These are phyloP conservation scores for Pseudopyrenochaeta lycopersici DNA, from an alignment of 2,329 filamentous ascomycete species.

Conservation along the genomic window DNA sequence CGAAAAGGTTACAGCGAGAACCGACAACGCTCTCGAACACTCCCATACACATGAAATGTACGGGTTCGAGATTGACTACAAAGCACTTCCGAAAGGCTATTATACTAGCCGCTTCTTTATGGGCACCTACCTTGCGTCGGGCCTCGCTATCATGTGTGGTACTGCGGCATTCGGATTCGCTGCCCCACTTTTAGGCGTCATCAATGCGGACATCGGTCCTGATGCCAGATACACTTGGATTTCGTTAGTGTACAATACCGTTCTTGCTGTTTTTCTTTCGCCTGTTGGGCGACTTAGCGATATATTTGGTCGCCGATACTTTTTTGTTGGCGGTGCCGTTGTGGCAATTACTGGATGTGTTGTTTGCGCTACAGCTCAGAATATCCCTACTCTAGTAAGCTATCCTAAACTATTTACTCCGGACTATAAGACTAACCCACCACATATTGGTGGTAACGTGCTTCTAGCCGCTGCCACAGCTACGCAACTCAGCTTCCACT, in stretches of 20 bases:
- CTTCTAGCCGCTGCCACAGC: slow-evolving; percentile 10
- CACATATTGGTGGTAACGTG: slow-evolving; percentile 15
- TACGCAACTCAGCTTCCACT: slow-evolving; percentile 27
- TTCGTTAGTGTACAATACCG: slow-evolving; percentile 11
- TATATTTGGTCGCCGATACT: slow-evolving; percentile 29
- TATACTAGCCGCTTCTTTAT: slow-evolving; percentile 18
- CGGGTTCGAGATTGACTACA: slow-evolving; percentile 18
- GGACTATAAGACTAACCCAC: background rate
- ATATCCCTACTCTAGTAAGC: slow-evolving; percentile 14
- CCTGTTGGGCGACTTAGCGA: slow-evolving; percentile 16
- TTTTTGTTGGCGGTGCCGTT: slow-evolving; percentile 44
- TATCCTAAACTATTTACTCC: background rate
- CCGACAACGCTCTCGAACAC: slow-evolving; percentile 1
- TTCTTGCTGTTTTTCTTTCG: slow-evolving; percentile 10
- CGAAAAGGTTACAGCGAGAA: background rate
- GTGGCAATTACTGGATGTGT: slow-evolving; percentile 30
- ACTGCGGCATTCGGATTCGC: slow-evolving; percentile 19
- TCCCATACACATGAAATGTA: slow-evolving; percentile 15
- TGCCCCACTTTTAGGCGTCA: slow-evolving; percentile 19
- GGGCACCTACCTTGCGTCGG: slow-evolving; percentile 15
- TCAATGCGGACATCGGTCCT: slow-evolving; percentile 25
- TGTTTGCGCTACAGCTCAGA: slow-evolving; percentile 21
- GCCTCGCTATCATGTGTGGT: slow-evolving; percentile 15
- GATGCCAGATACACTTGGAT: slow-evolving; percentile 12
- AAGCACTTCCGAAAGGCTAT: slow-evolving; percentile 17